phyloP scores from a whole-genome alignment of 1,139 yeast species.

The Lipomyces yarrowii region DNA sequence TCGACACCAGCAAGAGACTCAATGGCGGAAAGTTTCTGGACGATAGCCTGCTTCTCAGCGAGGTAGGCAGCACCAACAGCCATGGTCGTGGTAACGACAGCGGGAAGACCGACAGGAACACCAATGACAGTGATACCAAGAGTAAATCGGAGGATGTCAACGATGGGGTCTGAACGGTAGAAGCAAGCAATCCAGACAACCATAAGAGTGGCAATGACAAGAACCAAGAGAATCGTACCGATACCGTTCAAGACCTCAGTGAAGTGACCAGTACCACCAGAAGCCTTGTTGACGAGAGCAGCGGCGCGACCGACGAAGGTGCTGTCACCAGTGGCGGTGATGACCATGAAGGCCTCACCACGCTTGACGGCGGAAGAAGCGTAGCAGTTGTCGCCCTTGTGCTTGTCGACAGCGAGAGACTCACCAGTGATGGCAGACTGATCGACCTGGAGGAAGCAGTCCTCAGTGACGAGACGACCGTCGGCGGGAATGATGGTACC shows the following conservation, averaged over 20 bases:
- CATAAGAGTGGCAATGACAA: slow-evolving; percentile 84
- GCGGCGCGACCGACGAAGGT: slow-evolving; percentile 96
- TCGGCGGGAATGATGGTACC: slow-evolving; percentile 87
- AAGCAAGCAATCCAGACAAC: slow-evolving; percentile 93
- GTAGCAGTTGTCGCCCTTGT: slow-evolving; percentile 82
- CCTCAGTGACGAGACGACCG: slow-evolving; percentile 90
- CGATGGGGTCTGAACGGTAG: slow-evolving; percentile 91
- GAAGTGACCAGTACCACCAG: slow-evolving; percentile 93
- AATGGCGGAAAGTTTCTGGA: slow-evolving; percentile 96
- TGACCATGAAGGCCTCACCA: slow-evolving; percentile 96
- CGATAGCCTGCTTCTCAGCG: slow-evolving; percentile 98
- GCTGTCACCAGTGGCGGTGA: slow-evolving; percentile 93
- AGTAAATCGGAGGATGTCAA: slow-evolving; percentile 85
- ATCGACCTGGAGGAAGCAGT: slow-evolving; percentile 87
- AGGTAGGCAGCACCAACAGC: slow-evolving; percentile 99
- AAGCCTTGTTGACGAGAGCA: slow-evolving; percentile 92
- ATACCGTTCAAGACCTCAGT: slow-evolving; percentile 98
- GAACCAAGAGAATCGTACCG: slow-evolving; percentile 87
- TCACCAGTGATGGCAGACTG: slow-evolving; percentile 99
- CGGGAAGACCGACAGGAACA: slow-evolving; percentile 99
- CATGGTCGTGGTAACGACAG: slow-evolving; percentile 98
- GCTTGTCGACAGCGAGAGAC: slow-evolving; percentile 94
- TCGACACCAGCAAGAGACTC: slow-evolving; percentile 99
- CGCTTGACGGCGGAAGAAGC: slow-evolving; percentile 96
- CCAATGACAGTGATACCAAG: slow-evolving; percentile 97